Base-by-base conservation (phyloP, 805 yeast genomes). In the Isabelozyma heimii region DNA sequence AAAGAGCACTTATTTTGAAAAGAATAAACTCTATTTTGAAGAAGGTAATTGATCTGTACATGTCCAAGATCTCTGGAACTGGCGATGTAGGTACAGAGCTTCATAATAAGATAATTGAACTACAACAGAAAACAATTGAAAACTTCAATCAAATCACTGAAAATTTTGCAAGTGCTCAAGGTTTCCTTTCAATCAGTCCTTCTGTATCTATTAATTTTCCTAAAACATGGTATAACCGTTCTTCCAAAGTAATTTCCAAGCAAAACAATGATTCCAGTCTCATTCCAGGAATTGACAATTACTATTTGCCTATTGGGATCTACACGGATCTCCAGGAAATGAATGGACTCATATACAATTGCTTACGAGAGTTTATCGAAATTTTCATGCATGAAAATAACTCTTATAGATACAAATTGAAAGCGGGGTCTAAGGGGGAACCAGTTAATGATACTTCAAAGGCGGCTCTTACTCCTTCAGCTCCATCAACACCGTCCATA, bases 231-330 rank as follows among this genome's bases (percentile, higher is more conserved):
- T 51, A 48, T 40, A 61, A 59, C 35, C 58, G 63, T 43, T 42
- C 58, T 12, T 42, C 51, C 26, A 47, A 50, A 20, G 37, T 56
- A 37, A 53, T 53, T 26, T 46, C 48, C 14, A 46, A 47, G 20
- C 55, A 46, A 30, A 43, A 38, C 38, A 50, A 49, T 28, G 51
- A 47, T 35, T 45, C 47, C 14, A 51, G 48, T 47, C 42, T 67
- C 30, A 50, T 46, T 8, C 74, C 74, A 2, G 51, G 55, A 0
- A 42, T 53, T 3, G 65, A 62, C 40, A 47, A 51, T 16, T 72
- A 59, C 51, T 73, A 63, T 49, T 53, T 73, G 28, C 78, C 78
- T 0, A 50, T 73, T 41, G 76, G 76, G 2, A 50, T 60, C 8
- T 68, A 71, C 47, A 60, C 76, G 13, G 64, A 62, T 37, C 48